These are phyloP conservation scores for Annulohypoxylon maeteangense DNA, from an alignment of 495 filamentous ascomycete species.

Conservation along the genomic window DNA sequence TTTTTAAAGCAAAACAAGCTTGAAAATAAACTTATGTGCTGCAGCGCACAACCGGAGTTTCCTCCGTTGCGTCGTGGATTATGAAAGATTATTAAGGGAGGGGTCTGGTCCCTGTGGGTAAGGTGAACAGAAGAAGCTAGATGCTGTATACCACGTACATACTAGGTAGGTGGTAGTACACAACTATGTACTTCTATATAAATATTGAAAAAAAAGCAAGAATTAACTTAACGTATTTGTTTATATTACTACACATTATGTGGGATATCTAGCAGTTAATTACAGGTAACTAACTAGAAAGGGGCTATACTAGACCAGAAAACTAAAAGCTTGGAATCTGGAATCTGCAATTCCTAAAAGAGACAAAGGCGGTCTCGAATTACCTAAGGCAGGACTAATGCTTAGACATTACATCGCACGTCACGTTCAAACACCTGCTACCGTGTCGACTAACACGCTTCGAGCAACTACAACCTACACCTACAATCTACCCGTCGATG, in stretches of 20 bases:
- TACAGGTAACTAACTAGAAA: neutral
- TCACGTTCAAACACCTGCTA: neutral
- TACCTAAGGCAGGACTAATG: slow-evolving; percentile 11
- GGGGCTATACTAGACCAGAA: neutral
- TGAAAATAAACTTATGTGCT: neutral
- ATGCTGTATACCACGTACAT: neutral
- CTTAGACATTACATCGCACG: neutral
- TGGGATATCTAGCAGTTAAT: too few species aligned
- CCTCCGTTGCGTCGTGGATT: slow-evolving; percentile 9
- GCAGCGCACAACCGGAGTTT: neutral
- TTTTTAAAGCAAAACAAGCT: neutral
- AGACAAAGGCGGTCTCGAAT: neutral
- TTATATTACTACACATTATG: too few species aligned
- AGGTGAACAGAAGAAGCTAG: slow-evolving; percentile 1
- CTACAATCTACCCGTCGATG: too few species aligned
- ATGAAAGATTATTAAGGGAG: neutral
- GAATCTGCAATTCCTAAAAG: neutral
- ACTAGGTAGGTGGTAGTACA: neutral
- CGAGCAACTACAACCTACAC: neutral
- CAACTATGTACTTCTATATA: too few species aligned
- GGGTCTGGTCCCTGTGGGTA: slow-evolving; percentile 5
- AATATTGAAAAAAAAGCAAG: too few species aligned
- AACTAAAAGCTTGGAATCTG: neutral
- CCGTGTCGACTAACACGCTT: neutral
- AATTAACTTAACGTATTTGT: too few species aligned